Conservation (phyloP, 2,329 filamentous ascomycete genomes). For the Fusarium sp. region DNA sequence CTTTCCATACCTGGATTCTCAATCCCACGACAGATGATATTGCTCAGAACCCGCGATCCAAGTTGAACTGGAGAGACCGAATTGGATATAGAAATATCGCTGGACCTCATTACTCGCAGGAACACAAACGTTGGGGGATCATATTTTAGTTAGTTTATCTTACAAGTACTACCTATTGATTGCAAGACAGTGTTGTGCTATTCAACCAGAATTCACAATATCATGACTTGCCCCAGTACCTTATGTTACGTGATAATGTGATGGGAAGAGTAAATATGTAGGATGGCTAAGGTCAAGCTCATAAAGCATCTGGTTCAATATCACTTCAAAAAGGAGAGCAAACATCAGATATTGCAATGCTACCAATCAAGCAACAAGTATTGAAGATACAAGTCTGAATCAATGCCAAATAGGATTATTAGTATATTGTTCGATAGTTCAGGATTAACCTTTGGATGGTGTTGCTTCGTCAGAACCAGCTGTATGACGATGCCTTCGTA, state of each 20-base stretch:
- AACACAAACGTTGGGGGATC: not conserved
- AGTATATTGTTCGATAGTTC: not conserved
- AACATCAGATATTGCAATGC: not conserved
- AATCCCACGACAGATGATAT: not conserved
- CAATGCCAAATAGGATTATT: not conserved
- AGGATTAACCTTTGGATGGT: not conserved
- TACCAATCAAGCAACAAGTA: not conserved
- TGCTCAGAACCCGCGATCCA: not conserved
- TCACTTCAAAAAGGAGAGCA: not conserved
- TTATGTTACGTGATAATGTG: not conserved
- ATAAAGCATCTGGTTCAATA: accelerated
- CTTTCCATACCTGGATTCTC: not conserved
- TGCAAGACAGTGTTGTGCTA: accelerated
- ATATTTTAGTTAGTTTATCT: not conserved
- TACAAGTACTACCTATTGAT: not conserved
- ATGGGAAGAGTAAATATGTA: accelerated
- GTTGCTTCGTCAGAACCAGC: not conserved
- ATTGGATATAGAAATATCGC: not conserved
- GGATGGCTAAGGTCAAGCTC: accelerated
- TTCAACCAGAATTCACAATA: accelerated
- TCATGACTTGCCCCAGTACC: not conserved
- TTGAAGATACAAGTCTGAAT: not conserved
- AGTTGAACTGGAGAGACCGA: not conserved
- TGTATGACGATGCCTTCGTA: not conserved
- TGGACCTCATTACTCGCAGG: not conserved